phyloP scores from a whole-genome alignment of 805 yeast genomes.

The Cyberlindnera euphorbiae region DNA sequence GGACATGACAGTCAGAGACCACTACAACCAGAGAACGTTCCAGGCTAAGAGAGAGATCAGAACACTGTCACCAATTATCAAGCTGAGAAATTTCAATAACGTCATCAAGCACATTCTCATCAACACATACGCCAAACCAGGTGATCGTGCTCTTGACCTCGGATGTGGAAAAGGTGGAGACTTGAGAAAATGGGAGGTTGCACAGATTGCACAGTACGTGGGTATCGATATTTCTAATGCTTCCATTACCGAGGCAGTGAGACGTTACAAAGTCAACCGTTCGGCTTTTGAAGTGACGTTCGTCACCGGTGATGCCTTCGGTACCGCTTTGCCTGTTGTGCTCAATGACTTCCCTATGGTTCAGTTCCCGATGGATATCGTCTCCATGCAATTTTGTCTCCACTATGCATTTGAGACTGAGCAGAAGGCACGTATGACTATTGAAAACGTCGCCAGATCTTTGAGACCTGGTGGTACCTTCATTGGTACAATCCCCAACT shows the following conservation, averaged over 20 bases:
- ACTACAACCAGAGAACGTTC: constrained; percentile 81
- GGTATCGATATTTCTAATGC: constrained; percentile 92
- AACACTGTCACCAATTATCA: constrained; percentile 75
- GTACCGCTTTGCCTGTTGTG: constrained; percentile 60
- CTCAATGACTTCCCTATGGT: constrained; percentile 64
- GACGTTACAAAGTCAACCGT: constrained; percentile 56
- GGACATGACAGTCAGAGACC: constrained; percentile 70
- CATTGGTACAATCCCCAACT: constrained; percentile 91
- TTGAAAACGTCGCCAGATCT: constrained; percentile 71
- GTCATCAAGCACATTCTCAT: constrained; percentile 84
- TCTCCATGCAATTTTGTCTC: constrained; percentile 86
- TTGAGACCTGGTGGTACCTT: constrained; percentile 81
- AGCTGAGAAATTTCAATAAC: constrained; percentile 84
- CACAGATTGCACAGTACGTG: constrained; percentile 67
- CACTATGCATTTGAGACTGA: constrained; percentile 94
- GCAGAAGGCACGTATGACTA: constrained; percentile 64
- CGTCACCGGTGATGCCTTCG: constrained; percentile 91
- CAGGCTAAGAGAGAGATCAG: constrained; percentile 60
- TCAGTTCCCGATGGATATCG: constrained; percentile 78
- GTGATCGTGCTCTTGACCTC: constrained; percentile 67
- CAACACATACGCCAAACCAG: constrained; percentile 54
- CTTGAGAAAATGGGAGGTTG: constrained; percentile 79
- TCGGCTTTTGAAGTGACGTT: constrained; percentile 75
- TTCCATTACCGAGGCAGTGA: constrained; percentile 78
- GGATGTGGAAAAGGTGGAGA: constrained; percentile 99